Percentiles rank a stretch among this genome's conserved stretches.
Conservation (phyloP, 2,329 filamentous ascomycete genomes). For the Pyrenophora teres region DNA sequence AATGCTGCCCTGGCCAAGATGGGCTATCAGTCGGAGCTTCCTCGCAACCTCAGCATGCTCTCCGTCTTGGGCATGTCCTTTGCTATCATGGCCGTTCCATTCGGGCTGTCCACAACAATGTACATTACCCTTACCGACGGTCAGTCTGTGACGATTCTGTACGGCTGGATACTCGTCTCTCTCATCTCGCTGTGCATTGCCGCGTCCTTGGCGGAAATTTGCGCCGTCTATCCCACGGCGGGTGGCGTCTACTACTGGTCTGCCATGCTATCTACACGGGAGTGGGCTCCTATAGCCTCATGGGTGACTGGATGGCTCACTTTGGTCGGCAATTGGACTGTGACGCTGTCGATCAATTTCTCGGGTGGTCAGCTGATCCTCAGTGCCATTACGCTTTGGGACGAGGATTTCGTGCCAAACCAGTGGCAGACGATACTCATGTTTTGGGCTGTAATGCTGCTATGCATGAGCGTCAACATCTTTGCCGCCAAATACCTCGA, state of each 20-base stretch:
- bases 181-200: constrained; percentile 70
- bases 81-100: constrained; percentile 75
- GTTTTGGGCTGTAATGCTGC: constrained; percentile 72
- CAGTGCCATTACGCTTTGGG: constrained; percentile 69
- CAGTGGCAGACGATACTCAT: constrained; percentile 71
- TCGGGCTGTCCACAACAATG: constrained; percentile 70
- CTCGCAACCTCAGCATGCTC: constrained; percentile 70
- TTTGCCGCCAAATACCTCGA: constrained; percentile 67
- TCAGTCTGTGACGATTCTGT: constrained; percentile 70
- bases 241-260: constrained; percentile 76
- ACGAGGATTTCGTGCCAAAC: constrained; percentile 70
- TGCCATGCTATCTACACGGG: constrained; percentile 67
- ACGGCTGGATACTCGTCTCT: constrained; percentile 71
- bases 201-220: constrained; percentile 74
- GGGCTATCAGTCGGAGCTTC: constrained; percentile 71
- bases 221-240: constrained; percentile 74
- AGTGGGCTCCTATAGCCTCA: constrained; percentile 69
- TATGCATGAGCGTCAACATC: constrained; percentile 68
- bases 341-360: constrained; percentile 69
- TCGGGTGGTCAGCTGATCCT: constrained; percentile 67
- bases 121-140: constrained; percentile 71
- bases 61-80: constrained; percentile 72
- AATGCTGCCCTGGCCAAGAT: constrained; percentile 67
- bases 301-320: constrained; percentile 76
- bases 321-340: constrained; percentile 75